Evolutionary conservation across 306 rosid species (phyloP), one percentile per base, ranked within the genome.

Genomic region (Trifolium repens): DNA sequence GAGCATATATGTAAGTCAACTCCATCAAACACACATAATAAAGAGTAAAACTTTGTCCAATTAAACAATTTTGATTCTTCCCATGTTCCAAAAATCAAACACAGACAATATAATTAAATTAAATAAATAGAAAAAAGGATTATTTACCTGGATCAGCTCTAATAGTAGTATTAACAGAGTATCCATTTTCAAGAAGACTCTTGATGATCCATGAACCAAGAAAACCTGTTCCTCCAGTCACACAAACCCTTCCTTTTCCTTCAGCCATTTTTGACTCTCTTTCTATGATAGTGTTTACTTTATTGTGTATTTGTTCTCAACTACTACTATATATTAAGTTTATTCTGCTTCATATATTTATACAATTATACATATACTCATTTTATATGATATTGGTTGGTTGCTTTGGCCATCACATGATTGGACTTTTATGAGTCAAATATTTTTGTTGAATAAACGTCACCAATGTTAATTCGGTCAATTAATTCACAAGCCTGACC

Each of bases 151-250:
- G 81, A 63, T 73, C 62, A 30, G 76, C 72, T 83, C 89, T 73
- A n/a, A 88, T 16, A 5, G 89, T 88, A 22, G 91, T 83, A 49
- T 74, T 75, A 16, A 88, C 89, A 67, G 47, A 39, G 80, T 83
- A 88, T 12, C 91, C 89, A 62, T 77, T 81, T 19, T 81, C 67
- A 52, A 88, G 92, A 32, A 88, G 87, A 59, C 78, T 85, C 70
- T 70, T 71, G 57, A 88, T 68, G 26, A 85, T 73, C 92, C 92
- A 88, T 57, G 92, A 88, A 17, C 80, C 89, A 40, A 85, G 13
- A 22, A 65, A 88, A 32, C 92, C 88, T 5, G 89, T 81, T 4
- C 92, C 92, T 40, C 92, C 89, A 0, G 91, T 87, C 2, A 84
- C 91, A 78, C 91, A 84, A 0, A 87, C 88, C 8, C 72, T 68